Percentiles rank a stretch among this genome's conserved stretches.
Conservation (phyloP, 441 rosid genomes). For the Arabidopsis lyrata region DNA sequence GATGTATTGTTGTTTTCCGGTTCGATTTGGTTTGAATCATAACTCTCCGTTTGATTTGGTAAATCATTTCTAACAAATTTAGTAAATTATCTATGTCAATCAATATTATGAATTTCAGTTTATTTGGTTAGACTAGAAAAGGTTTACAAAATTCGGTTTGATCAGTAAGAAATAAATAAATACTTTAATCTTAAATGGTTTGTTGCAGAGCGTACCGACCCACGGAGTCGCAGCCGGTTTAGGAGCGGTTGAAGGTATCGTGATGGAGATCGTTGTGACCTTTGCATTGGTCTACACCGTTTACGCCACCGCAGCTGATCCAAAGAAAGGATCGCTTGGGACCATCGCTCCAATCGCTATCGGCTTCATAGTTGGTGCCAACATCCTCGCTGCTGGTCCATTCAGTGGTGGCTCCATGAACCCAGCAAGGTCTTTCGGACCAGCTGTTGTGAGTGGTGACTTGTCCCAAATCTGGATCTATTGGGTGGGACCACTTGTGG, state of each 20-base stretch:
- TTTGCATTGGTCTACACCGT: slow-evolving; percentile 86
- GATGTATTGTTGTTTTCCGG: not conserved
- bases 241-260: slow-evolving; percentile 60
- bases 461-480: slow-evolving; percentile 78
- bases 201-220: slow-evolving; percentile 70
- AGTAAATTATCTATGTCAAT: not conserved
- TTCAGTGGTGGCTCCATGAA: slow-evolving; percentile 97
- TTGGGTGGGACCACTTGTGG: slow-evolving; percentile 82
- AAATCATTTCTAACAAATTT: no score
- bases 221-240: slow-evolving; percentile 79
- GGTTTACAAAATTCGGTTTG: not conserved
- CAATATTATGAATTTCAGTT: not conserved
- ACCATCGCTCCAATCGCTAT: slow-evolving; percentile 88
- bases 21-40: not conserved
- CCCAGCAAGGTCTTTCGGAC: slow-evolving; percentile 94
- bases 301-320: slow-evolving; percentile 90
- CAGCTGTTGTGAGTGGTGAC: slow-evolving; percentile 83
- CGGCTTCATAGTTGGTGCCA: slow-evolving; percentile 92
- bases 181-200: not conserved
- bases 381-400: slow-evolving; percentile 92
- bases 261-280: slow-evolving; percentile 84
- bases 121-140: not conserved
- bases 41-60: no score
- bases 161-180: no score
- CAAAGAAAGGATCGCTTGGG: slow-evolving; percentile 79